Evolutionary conservation across 305 asterid species (phyloP).

Genomic region (Withania somnifera): DNA sequence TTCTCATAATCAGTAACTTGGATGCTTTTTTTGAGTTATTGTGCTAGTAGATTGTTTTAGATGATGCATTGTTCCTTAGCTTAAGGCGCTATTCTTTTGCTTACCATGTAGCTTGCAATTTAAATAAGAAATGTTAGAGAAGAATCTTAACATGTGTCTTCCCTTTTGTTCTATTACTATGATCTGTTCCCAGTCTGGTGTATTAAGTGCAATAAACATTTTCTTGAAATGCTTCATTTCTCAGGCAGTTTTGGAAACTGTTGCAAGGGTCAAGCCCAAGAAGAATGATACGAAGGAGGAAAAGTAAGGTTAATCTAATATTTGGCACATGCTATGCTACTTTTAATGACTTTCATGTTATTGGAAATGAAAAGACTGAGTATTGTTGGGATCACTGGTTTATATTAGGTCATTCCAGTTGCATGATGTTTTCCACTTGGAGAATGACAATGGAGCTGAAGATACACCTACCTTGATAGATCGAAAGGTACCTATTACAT

Average conservation of each 20-base stretch:
- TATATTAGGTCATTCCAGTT: slow-evolving; percentile 55
- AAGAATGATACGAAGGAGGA: slow-evolving; percentile 73
- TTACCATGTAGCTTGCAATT: background rate
- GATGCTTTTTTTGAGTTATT: background rate
- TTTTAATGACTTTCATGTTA: background rate
- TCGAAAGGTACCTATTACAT: slow-evolving; percentile 34
- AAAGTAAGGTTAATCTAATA: slow-evolving; percentile 35
- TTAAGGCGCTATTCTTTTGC: background rate
- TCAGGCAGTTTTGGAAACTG: slow-evolving; percentile 83
- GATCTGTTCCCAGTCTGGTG: background rate
- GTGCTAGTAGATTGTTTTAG: background rate
- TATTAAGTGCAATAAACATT: background rate
- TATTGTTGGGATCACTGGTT: slow-evolving; percentile 12
- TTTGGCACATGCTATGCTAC: slow-evolving; percentile 1
- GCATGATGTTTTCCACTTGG: slow-evolving; percentile 68
- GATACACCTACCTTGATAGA: slow-evolving; percentile 76
- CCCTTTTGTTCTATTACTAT: background rate
- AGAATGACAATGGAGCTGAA: slow-evolving; percentile 53
- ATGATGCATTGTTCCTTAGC: background rate
- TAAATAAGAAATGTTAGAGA: background rate
- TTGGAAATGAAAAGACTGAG: background rate
- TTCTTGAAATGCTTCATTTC: slow-evolving; percentile 3
- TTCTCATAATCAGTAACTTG: background rate
- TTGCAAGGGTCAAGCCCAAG: slow-evolving; percentile 81
- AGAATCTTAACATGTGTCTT: background rate